These are phyloP conservation scores for Fraxinus paxiana DNA, from an alignment of 305 asterid species.

Conservation along the genomic window DNA sequence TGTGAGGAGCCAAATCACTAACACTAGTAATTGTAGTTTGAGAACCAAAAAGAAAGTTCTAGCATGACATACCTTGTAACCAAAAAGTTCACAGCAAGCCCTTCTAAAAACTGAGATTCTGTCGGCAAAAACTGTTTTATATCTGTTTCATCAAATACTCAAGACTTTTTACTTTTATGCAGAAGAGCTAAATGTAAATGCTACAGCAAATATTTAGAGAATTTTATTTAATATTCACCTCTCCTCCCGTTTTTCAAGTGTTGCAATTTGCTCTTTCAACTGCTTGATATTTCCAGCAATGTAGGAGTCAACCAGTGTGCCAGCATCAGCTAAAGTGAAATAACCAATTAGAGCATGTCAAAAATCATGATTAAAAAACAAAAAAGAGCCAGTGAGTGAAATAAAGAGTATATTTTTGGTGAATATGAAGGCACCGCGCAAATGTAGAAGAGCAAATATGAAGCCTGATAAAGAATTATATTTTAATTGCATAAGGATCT, in stretches of 20 bases:
- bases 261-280: constrained; percentile 94
- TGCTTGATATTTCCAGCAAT: constrained; percentile 80
- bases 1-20: constrained; percentile 6
- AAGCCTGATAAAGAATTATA: constrained; percentile 7
- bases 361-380: constrained; percentile 1
- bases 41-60: constrained; percentile 16
- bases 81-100: constrained; percentile 97
- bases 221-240: constrained; percentile 48
- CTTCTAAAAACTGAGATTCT: constrained; percentile 92
- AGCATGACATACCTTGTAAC: constrained; percentile 72
- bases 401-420: constrained; percentile 1
- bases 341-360: constrained; percentile 21
- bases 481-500: background rate
- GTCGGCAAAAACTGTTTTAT: constrained; percentile 93
- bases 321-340: constrained; percentile 66
- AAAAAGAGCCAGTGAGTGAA: background rate
- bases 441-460: constrained; percentile 10
- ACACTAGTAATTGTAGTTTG: constrained; percentile 7
- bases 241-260: constrained; percentile 93
- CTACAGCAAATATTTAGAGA: constrained; percentile 20
- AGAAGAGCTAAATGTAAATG: constrained; percentile 18
- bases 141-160: constrained; percentile 46
- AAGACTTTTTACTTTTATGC: constrained; percentile 25
- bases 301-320: constrained; percentile 75
- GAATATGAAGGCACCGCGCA: constrained; percentile 8